These are phyloP conservation scores for Suillus decipiens DNA, from an alignment of 768 basidiomycete species.

Conservation along the genomic window DNA sequence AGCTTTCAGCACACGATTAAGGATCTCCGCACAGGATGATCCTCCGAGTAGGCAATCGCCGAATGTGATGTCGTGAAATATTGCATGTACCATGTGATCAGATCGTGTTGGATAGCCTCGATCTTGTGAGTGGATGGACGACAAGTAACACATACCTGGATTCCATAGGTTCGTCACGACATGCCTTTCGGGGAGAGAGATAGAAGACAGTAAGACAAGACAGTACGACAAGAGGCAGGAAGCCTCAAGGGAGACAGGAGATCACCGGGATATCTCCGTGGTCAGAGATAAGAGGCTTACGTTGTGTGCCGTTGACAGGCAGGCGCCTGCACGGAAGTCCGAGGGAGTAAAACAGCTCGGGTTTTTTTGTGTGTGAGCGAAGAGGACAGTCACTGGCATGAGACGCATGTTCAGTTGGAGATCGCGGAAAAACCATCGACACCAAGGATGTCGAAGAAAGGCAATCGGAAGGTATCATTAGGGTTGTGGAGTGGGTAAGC, in stretches of 20 bases:
- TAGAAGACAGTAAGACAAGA: slow-evolving; percentile 1
- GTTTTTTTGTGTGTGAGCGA: slow-evolving; percentile 6
- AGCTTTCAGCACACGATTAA: background rate
- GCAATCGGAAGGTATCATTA: slow-evolving; percentile 4
- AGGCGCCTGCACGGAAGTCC: slow-evolving; percentile 12
- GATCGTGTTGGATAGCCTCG: background rate
- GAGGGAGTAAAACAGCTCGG: slow-evolving; percentile 8
- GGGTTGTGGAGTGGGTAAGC: slow-evolving; percentile 16
- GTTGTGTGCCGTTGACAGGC: slow-evolving; percentile 5
- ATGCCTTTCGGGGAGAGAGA: slow-evolving; percentile 1
- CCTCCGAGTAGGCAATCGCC: slow-evolving; percentile 1
- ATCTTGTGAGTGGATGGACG: background rate
- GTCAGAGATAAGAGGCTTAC: slow-evolving; percentile 8
- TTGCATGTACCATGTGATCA: background rate
- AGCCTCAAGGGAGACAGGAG: slow-evolving; percentile 14
- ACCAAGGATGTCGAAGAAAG: slow-evolving; percentile 1
- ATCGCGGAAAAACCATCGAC: slow-evolving; percentile 6
- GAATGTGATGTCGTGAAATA: background rate
- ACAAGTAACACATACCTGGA: background rate
- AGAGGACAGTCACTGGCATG: background rate
- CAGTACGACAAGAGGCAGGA: slow-evolving; percentile 10
- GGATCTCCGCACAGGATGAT: background rate
- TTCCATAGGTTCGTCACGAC: background rate
- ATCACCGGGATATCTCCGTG: slow-evolving; percentile 16
- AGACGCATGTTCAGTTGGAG: slow-evolving; percentile 4